These are phyloP conservation scores for Vickermania spadyakhi DNA, from an alignment of 208 protist species.

Conservation along the genomic window DNA sequence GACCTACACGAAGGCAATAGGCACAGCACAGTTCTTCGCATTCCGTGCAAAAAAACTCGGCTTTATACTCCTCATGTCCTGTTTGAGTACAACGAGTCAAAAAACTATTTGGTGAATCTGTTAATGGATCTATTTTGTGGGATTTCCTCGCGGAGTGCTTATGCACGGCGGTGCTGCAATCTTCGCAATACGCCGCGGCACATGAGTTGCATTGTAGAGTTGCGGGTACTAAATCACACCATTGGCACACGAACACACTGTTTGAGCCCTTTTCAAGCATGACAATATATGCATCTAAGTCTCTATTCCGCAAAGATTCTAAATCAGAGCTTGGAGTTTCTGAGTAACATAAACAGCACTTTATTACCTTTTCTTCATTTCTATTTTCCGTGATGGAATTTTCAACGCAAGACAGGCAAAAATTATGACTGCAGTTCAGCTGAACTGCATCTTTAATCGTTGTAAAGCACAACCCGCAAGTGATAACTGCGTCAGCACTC, in stretches of 20 bases:
- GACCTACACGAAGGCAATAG: conserved; percentile 77
- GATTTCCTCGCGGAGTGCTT: conserved; percentile 56
- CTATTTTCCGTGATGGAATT: conserved; percentile 18
- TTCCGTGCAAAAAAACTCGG: conserved; percentile 67
- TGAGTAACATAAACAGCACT: conserved; percentile 32
- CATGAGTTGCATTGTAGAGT: conserved; percentile 64
- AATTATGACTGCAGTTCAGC: conserved; percentile 48
- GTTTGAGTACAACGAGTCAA: conserved; percentile 28
- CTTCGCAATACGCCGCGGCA: conserved; percentile 53
- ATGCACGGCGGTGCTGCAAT: conserved; percentile 62
- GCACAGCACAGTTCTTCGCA: conserved; percentile 77
- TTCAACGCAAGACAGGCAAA: conserved; percentile 45
- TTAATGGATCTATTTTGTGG: conserved; percentile 30
- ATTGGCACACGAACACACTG: conserved; percentile 47
- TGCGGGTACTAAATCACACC: conserved; percentile 52
- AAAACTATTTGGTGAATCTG: conserved; percentile 26
- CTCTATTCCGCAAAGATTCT: conserved; percentile 20
- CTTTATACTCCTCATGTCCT: conserved; percentile 69
- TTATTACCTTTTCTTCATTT: conserved; percentile 34
- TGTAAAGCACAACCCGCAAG: conserved; percentile 72
- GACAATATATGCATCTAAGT: conserved; percentile 37
- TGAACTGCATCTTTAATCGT: conserved; percentile 39
- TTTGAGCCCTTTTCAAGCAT: conserved; percentile 19
- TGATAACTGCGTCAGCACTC: conserved; percentile 37
- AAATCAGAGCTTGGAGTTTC: conserved; percentile 24